Conservation (phyloP, 2,329 filamentous ascomycete genomes). For the Paraphaeosphaeria minitans region DNA sequence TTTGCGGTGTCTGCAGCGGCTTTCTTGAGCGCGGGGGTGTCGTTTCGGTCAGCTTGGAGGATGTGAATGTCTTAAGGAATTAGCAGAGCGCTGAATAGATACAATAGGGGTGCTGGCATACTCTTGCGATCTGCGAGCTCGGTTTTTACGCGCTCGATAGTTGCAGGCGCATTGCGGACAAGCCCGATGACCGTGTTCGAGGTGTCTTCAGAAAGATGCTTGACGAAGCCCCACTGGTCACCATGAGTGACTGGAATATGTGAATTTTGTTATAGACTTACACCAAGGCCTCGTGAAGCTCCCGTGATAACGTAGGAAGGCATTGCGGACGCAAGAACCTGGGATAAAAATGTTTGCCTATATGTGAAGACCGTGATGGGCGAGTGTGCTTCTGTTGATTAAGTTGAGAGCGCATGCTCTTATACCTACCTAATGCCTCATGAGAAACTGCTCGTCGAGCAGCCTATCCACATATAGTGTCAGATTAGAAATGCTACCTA, state of each 20-base stretch:
- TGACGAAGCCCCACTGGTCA: constrained; percentile 56
- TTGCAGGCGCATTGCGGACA: constrained; percentile 48
- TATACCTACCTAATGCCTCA: background rate
- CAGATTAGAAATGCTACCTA: background rate
- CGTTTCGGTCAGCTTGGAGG: constrained; percentile 28
- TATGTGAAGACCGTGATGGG: background rate
- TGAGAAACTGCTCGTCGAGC: background rate
- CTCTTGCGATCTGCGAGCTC: background rate
- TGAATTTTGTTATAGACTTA: constrained; percentile 19
- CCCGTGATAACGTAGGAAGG: constrained; percentile 36
- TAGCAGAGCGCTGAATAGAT: constrained; percentile 28
- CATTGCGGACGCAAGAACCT: constrained; percentile 18
- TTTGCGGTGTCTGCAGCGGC: constrained; percentile 25
- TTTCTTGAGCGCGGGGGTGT: constrained; percentile 27
- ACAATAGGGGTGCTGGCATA: background rate
- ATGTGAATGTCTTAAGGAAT: constrained; percentile 48
- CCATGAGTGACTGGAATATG: background rate
- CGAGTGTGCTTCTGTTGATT: background rate
- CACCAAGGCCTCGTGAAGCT: constrained; percentile 34
- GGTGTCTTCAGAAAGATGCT: constrained; percentile 52
- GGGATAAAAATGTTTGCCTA: background rate
- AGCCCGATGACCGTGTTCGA: constrained; percentile 31
- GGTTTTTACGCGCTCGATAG: constrained; percentile 19
- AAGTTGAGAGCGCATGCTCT: background rate
- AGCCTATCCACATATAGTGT: background rate